Percentiles rank a stretch among this genome's conserved stretches.
These are phyloP conservation scores for Aspergillus fumigatiaffinis DNA, from an alignment of 2,329 filamentous ascomycete genomes.

Conservation along the genomic window DNA sequence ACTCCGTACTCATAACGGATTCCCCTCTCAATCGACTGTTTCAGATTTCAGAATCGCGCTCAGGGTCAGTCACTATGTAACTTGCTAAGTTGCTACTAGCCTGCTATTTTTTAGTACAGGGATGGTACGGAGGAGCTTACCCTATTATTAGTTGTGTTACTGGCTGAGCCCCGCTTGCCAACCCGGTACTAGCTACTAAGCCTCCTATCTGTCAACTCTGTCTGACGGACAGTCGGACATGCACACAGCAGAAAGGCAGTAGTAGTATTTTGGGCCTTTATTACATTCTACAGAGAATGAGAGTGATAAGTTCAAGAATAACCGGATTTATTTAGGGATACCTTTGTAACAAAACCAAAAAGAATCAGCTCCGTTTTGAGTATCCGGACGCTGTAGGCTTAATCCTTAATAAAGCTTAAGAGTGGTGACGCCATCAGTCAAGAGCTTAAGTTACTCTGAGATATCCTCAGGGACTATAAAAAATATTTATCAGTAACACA, in stretches of 20 bases:
- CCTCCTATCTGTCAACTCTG: slow-evolving; percentile 1
- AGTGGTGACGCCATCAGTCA: neutral
- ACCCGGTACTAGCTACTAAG: slow-evolving; percentile 13
- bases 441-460: neutral
- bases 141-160: neutral
- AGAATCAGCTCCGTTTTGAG: neutral
- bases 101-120: neutral
- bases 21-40: neutral
- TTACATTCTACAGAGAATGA: neutral
- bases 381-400: neutral
- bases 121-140: neutral
- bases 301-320: neutral
- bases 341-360: neutral
- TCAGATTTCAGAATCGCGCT: neutral
- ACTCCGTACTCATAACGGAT: neutral
- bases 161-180: slow-evolving; percentile 14
- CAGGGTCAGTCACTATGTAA: neutral
- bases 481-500: neutral
- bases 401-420: neutral
- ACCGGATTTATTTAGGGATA: neutral
- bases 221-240: neutral
- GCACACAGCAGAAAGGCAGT: neutral
- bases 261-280: neutral
- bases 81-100: neutral
- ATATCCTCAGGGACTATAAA: neutral